phyloP scores from a whole-genome alignment of 1,284 basidiomycete species.

The Bondarzewia mesenterica region DNA sequence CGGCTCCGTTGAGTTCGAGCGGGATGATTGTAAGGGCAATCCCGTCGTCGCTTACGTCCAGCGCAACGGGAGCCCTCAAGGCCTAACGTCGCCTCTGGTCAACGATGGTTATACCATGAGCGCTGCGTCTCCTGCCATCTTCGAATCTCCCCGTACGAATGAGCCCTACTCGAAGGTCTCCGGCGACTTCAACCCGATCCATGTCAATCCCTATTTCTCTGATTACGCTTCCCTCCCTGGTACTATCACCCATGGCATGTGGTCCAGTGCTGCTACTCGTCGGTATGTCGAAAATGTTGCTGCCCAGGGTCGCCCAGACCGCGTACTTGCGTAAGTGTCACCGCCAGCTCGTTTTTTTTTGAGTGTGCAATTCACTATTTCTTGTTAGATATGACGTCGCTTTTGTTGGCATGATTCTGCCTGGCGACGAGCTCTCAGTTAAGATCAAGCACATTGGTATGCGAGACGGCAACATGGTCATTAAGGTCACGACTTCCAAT shows the following conservation, averaged over 20 bases:
- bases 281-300: constrained; percentile 91
- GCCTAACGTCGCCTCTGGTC: constrained; percentile 70
- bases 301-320: constrained; percentile 86
- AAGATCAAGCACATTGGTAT: constrained; percentile 88
- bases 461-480: constrained; percentile 88
- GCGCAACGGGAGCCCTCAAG: constrained; percentile 79
- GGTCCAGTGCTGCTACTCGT: constrained; percentile 92
- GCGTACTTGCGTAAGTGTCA: constrained; percentile 71
- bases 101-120: constrained; percentile 83
- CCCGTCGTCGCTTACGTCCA: constrained; percentile 91
- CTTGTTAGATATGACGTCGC: constrained; percentile 72
- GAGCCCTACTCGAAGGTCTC: constrained; percentile 94
- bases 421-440: constrained; percentile 82
- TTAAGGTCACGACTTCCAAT: constrained; percentile 88
- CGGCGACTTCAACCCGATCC: constrained; percentile 97
- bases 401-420: constrained; percentile 98
- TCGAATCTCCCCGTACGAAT: constrained; percentile 81
- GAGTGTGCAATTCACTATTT: constrained; percentile 10
- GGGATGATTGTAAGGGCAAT: constrained; percentile 86
- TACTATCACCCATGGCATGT: constrained; percentile 97
- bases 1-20: constrained; percentile 80
- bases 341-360: constrained; percentile 1
- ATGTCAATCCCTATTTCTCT: constrained; percentile 97
- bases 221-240: constrained; percentile 90
- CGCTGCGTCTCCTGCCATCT: constrained; percentile 48